phyloP scores from a whole-genome alignment of 495 filamentous ascomycete genomes.

The Echria macrotheca region DNA sequence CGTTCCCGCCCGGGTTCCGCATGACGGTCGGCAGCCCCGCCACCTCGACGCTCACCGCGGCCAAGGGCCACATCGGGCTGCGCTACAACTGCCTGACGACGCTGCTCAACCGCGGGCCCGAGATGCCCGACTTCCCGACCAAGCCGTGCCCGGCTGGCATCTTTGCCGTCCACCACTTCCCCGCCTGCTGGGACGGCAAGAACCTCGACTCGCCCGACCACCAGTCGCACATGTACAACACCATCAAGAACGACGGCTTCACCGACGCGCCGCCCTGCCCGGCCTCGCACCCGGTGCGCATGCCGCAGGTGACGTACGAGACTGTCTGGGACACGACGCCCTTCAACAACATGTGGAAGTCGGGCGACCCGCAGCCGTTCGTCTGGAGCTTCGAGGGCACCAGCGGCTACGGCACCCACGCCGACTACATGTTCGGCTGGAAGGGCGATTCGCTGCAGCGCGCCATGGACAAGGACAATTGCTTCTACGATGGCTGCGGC shows the following conservation, averaged over 20 bases:
- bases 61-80: slow-evolving; percentile 34
- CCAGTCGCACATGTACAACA: slow-evolving; percentile 47
- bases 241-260: slow-evolving; percentile 30
- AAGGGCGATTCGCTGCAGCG: slow-evolving; percentile 37
- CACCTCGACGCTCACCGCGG: slow-evolving; percentile 27
- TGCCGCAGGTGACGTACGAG: slow-evolving; percentile 46
- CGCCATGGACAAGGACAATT: slow-evolving; percentile 35
- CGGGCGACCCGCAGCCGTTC: slow-evolving; percentile 37
- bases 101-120: slow-evolving; percentile 27
- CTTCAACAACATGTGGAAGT: slow-evolving; percentile 43
- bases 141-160: slow-evolving; percentile 41
- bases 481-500: slow-evolving; percentile 39
- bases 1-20: slow-evolving; percentile 47
- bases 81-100: slow-evolving; percentile 39
- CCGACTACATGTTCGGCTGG: too few relatives aligned
- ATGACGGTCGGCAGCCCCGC: too few relatives aligned
- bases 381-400: slow-evolving; percentile 21
- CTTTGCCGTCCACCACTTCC: slow-evolving; percentile 47
- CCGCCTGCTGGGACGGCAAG: slow-evolving; percentile 52
- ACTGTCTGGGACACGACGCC: slow-evolving; percentile 44
- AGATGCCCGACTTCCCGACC: slow-evolving; percentile 40
- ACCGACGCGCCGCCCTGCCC: slow-evolving; percentile 38
- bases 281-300: slow-evolving; percentile 39
- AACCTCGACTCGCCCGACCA: slow-evolving; percentile 52
- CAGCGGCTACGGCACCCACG: slow-evolving; percentile 15